Evolutionary conservation across 2,329 filamentous ascomycete species (phyloP).

Genomic region (Monilinia laxa): DNA sequence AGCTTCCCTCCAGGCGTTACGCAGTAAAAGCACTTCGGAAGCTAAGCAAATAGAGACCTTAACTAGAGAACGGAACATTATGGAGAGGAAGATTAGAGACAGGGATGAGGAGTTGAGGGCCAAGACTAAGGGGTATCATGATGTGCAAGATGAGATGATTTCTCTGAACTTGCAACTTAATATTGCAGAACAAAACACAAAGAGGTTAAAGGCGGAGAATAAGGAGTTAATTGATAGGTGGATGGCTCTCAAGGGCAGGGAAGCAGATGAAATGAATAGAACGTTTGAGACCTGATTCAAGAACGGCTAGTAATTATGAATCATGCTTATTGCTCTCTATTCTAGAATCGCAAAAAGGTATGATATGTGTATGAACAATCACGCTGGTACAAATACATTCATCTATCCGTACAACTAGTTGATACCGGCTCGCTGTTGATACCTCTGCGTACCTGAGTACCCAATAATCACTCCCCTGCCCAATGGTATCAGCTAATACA

Average conservation of each 20-base stretch:
- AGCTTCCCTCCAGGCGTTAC: slow-evolving; percentile 63
- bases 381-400: slow-evolving; percentile 6
- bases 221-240: slow-evolving; percentile 85
- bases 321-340: neutral
- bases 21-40: slow-evolving; percentile 59
- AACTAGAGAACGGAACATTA: slow-evolving; percentile 58
- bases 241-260: slow-evolving; percentile 83
- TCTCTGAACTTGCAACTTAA: slow-evolving; percentile 84
- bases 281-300: slow-evolving; percentile 41
- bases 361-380: neutral
- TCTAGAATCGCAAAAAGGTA: neutral
- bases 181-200: slow-evolving; percentile 73
- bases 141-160: slow-evolving; percentile 91
- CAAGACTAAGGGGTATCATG: slow-evolving; percentile 80
- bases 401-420: slow-evolving; percentile 15
- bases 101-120: slow-evolving; percentile 80
- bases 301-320: neutral
- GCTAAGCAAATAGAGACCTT: slow-evolving; percentile 60
- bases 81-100: slow-evolving; percentile 71
- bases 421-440: slow-evolving; percentile 4
- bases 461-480: slow-evolving; percentile 15
- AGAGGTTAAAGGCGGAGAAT: slow-evolving; percentile 77
- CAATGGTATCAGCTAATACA: slow-evolving; percentile 23
- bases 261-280: slow-evolving; percentile 83
- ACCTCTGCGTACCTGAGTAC: slow-evolving; percentile 7